Evolutionary conservation across 2,329 filamentous ascomycete genomes (phyloP), one percentile per base, ranked within the genome.

Genomic region (Epichloe baconii): DNA sequence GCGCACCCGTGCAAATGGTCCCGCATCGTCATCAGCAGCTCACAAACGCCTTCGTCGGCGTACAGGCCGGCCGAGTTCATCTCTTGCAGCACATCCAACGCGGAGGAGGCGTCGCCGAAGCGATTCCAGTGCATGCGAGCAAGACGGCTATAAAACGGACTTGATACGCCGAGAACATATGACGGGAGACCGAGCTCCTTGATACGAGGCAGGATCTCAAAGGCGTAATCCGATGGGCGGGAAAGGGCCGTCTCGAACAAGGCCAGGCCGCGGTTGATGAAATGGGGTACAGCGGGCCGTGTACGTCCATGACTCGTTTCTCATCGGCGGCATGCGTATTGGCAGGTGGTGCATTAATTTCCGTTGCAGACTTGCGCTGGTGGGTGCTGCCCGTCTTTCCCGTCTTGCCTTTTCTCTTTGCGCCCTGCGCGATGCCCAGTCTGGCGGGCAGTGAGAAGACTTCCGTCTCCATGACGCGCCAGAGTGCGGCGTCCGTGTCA

Each of bases 111-210:
- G 58, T 87, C 79, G 21, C 78, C 74, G 55, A 79, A 77, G 11
- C 78, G 76, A 36, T 68, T 64, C 79, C 83, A 87, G 51, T 80
- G 71, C 21, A 83, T 74, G 14, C 71, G 65, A 23, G 87, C 71
- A 36, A 88, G 73, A 47, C 79, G 72, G 61, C 85, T 82, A 70
- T 86, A 90, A 42, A 90, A 78, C 0, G 76, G 70, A 0, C 84
- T 85, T 17, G 81, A 82, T 5, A 79, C 82, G 46, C 85, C 86
- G 0, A 91, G 74, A 6, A 87, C 80, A 60, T 84, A 87, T 0
- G 83, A 84, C 1, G 79, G 76, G 1, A 85, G 74, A 2, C 86
- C 85, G 0, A 87, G 71, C 44, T 75, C 71, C 61, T 85, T 86
- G 58, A 89, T 70, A 7, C 77, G 76, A 0, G 85, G 83, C 0